phyloP scores from a whole-genome alignment of 1,139 yeast species.

The Debaryomyces sp. region DNA sequence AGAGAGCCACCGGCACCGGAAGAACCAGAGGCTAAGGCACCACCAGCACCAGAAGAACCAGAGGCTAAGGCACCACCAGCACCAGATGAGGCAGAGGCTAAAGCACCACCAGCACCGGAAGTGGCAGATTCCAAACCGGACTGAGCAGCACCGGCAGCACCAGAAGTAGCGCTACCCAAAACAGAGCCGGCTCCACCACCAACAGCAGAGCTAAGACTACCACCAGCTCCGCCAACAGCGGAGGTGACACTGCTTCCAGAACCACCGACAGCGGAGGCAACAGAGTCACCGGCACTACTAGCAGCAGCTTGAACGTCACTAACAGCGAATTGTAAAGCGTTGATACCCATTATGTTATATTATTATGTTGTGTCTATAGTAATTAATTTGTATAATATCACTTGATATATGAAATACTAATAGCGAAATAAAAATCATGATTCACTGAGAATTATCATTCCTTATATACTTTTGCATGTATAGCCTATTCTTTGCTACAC shows the following conservation, averaged over 20 bases:
- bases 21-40: conserved; percentile 17
- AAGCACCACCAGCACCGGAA: conserved; percentile 16
- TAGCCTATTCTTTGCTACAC: conserved; percentile 3
- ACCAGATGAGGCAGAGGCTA: conserved; percentile 20
- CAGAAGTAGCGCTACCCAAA: conserved; percentile 14
- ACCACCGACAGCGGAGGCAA: conserved; percentile 10
- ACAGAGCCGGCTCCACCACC: conserved; percentile 18
- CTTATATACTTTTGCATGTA: conserved; percentile 7
- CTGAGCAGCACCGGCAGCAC: conserved; percentile 18
- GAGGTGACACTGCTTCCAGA: conserved; percentile 3
- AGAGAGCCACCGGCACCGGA: conserved; percentile 17
- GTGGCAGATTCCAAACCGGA: conserved; percentile 17
- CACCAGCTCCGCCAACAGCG: conserved; percentile 10
- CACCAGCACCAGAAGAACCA: conserved; percentile 14
- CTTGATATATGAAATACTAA: neutral
- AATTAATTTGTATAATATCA: conserved; percentile 2
- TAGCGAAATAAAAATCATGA: too few species aligned
- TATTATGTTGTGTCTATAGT: conserved; percentile 1
- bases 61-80: conserved; percentile 18
- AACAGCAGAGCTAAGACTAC: conserved; percentile 10
- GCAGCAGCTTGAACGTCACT: conserved; percentile 7
- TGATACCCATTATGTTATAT: conserved; percentile 16
- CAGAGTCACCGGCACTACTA: conserved; percentile 14
- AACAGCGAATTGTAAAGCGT: conserved; percentile 24
- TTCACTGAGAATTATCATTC: neutral